Base-by-base conservation (phyloP, 2,329 filamentous ascomycete genomes). In the Hymenoscyphus albidus region DNA sequence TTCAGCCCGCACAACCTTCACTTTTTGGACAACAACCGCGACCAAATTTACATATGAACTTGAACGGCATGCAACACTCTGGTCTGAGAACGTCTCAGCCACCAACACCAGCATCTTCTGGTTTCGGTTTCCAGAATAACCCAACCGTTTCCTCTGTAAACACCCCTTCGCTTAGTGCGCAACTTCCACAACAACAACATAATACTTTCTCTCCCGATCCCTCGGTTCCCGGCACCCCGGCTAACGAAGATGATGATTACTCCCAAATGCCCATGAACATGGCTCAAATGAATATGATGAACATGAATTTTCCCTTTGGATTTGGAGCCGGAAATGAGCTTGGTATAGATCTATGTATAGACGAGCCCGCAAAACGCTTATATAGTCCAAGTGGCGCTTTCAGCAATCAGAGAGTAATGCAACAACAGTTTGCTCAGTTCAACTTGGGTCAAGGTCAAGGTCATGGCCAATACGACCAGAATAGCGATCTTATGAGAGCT, bases 61-160 rank as follows among this genome's bases (percentile, higher is more conserved):
- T 93, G 7, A 69, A 62, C 22, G 90, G 89, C 57, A 77, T 89
- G 66, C 85, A 85, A 32, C 91, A 91, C 74, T 88, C 95, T 75
- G 92, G 90, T 14, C 84, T 97, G 65, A 89, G 92, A 64, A 91
- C 88, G 10, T 96, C 93, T 4, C 92, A 93, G 68, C 94, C 93
- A 1, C 88, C 91, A 3, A 97, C 94, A 0, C 94, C 94, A 1
- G 88, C 89, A 39, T 83, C 91, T 32, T 85, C 89, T 58, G 88
- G 84, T 71, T 92, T 94, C 73, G 88, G 88, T 59, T 87, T 96
- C 70, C 90, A 93, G 75, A 92, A 96, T 76, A 97, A 97, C 76
- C 94, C 94, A 16, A 97, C 93, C 0, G 94, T 98, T 18, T 99
- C 95, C 2, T 97, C 93, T 3, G 94, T 97, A 63, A 98, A 97